phyloP scores from a whole-genome alignment of 1,284 basidiomycete genomes.

The Heterobasidion occidentale region DNA sequence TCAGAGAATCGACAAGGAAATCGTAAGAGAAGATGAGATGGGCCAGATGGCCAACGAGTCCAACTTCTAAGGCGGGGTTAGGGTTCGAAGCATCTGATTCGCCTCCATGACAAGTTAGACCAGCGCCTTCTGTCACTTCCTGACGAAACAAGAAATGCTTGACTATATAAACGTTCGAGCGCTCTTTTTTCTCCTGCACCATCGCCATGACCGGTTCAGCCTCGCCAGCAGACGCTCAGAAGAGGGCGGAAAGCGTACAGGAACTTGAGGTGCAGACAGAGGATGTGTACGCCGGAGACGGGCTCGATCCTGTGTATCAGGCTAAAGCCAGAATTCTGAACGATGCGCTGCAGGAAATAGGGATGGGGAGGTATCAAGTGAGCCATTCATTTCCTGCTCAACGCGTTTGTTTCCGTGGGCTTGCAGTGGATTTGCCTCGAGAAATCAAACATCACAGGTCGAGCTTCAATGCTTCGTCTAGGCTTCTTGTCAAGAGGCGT shows the following conservation, averaged over 20 bases:
- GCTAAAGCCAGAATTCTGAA: slow-evolving; percentile 59
- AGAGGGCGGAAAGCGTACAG: background rate
- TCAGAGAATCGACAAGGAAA: no score
- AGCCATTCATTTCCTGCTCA: slow-evolving; percentile 4
- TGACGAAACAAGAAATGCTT: background rate
- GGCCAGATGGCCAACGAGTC: no score
- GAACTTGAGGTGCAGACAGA: slow-evolving; percentile 13
- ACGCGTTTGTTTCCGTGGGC: background rate
- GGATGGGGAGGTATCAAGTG: slow-evolving; percentile 68
- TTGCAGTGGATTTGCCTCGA: background rate
- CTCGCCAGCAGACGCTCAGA: background rate
- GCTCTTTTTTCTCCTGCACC: background rate
- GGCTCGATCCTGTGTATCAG: slow-evolving; percentile 54
- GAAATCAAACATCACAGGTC: background rate
- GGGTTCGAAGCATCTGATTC: no score
- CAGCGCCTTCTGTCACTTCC: no score
- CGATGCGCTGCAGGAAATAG: slow-evolving; percentile 60
- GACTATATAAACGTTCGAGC: background rate
- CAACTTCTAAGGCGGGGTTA: no score
- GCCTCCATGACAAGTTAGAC: no score
- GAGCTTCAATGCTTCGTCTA: background rate
- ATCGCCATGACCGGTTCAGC: background rate
- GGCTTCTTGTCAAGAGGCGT: background rate
- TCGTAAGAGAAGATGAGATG: no score
- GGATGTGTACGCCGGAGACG: slow-evolving; percentile 38